Evolutionary conservation across 169 alveolate genomes (phyloP).

Genomic region (Cryptosporidium andersoni): DNA sequence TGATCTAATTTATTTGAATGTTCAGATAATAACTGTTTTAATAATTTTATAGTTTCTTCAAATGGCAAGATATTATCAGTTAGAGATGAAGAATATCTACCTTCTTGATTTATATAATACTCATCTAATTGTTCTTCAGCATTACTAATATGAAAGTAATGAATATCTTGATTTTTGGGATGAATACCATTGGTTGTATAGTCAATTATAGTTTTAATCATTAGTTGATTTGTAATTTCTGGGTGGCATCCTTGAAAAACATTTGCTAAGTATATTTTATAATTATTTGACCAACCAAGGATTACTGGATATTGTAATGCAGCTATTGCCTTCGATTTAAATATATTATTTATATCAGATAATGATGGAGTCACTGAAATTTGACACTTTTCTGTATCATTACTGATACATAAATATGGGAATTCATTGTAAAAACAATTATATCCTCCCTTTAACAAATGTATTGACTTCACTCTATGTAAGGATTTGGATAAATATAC

Average conservation of each 20-base stretch:
- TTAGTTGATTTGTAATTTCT: conserved; percentile 12
- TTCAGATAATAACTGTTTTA: conserved; percentile 22
- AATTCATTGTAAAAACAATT: conserved; percentile 12
- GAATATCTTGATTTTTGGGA: neutral
- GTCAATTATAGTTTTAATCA: conserved; percentile 45
- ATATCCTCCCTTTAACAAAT: conserved; percentile 29
- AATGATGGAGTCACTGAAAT: conserved; percentile 27
- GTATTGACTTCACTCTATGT: conserved; percentile 26
- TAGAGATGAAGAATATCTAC: neutral
- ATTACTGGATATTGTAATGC: conserved; percentile 42
- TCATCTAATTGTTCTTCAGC: neutral
- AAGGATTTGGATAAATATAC: conserved; percentile 14
- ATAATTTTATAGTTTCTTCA: conserved; percentile 11
- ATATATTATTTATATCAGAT: conserved; percentile 1
- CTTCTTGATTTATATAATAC: too few species aligned
- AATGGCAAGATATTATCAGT: neutral
- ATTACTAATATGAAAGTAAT: conserved; percentile 12
- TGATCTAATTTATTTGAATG: conserved; percentile 10
- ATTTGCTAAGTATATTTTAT: conserved; percentile 55
- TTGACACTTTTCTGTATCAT: neutral
- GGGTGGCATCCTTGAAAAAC: conserved; percentile 66
- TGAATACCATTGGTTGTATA: conserved; percentile 31
- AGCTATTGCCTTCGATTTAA: conserved; percentile 31
- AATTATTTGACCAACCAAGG: conserved; percentile 22
- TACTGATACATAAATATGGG: conserved; percentile 35